Conservation (phyloP, 257 asterid genomes). For the Solanum infundibuliforme region DNA sequence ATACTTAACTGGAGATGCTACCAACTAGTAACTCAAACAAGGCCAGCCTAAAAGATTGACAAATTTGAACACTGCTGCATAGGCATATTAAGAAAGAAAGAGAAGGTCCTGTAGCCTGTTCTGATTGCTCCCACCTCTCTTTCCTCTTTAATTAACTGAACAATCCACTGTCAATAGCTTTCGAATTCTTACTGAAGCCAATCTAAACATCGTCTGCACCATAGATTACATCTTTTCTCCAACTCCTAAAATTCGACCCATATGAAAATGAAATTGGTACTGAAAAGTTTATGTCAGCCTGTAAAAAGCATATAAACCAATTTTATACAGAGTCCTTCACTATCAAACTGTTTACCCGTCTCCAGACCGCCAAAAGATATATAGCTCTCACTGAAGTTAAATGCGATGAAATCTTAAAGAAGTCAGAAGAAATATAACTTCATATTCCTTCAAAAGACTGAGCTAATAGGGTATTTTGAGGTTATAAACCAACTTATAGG, state of each 20-base stretch:
- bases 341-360: not conserved
- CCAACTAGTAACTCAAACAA: not conserved
- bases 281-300: not conserved
- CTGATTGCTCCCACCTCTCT: not conserved
- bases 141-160: not conserved
- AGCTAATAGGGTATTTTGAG: not conserved
- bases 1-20: not conserved
- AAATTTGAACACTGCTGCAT: not conserved
- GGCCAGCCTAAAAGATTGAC: not conserved
- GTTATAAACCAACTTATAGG: not conserved
- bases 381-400: not conserved
- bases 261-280: not conserved
- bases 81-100: not conserved
- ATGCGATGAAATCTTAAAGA: not conserved
- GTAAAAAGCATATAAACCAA: not conserved
- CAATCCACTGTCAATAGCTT: not conserved
- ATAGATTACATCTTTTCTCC: not conserved
- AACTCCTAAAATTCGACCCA: not conserved
- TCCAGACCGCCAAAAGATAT: not conserved
- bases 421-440: not conserved
- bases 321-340: not conserved
- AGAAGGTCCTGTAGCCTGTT: not conserved
- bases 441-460: not conserved
- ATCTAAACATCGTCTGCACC: not conserved
- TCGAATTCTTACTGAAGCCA: not conserved